Evolutionary conservation across 2,329 filamentous ascomycete species (phyloP).

Genomic region (Cercospora zeae-maydis): DNA sequence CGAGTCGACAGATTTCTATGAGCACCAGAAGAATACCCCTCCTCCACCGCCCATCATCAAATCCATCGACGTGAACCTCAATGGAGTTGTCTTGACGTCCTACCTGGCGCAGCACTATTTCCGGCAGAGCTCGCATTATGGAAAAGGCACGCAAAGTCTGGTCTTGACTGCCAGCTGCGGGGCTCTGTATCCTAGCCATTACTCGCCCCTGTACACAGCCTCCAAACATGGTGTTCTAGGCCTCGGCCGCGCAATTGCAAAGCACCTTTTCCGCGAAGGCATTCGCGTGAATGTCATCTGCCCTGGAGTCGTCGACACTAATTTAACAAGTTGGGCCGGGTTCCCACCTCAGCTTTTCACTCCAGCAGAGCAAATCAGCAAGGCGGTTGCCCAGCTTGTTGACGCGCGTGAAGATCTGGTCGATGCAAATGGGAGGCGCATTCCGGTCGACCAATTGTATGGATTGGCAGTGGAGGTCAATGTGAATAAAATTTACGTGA

Average conservation of each 20-base stretch:
- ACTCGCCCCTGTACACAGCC: constrained; percentile 39
- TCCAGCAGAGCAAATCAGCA: constrained; percentile 33
- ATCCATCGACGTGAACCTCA: constrained; percentile 41
- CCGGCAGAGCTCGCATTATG: constrained; percentile 12
- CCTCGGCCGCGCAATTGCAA: constrained; percentile 40
- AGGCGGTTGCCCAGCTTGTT: constrained; percentile 33
- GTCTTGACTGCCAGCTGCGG: constrained; percentile 18
- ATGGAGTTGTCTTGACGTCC: constrained; percentile 38
- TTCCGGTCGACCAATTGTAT: constrained; percentile 23
- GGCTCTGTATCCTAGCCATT: constrained; percentile 24
- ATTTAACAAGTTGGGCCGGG: constrained; percentile 37
- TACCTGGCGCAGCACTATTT: constrained; percentile 42
- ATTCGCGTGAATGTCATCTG: constrained; percentile 43
- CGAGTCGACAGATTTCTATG: constrained; percentile 44
- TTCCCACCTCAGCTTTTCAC: constrained; percentile 38
- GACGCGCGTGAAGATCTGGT: constrained; percentile 27
- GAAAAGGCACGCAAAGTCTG: constrained; percentile 10
- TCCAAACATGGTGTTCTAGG: constrained; percentile 42
- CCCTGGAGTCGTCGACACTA: constrained; percentile 40
- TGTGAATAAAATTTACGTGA: constrained; percentile 25
- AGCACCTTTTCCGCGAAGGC: constrained; percentile 34
- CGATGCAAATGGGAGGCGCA: constrained; percentile 16
- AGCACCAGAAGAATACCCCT: constrained; percentile 26
- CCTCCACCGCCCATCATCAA: constrained; percentile 35
- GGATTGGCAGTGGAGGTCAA: constrained; percentile 31